Conservation (phyloP, 371 early-diverging fungal genomes). For the Mucor sp. region DNA sequence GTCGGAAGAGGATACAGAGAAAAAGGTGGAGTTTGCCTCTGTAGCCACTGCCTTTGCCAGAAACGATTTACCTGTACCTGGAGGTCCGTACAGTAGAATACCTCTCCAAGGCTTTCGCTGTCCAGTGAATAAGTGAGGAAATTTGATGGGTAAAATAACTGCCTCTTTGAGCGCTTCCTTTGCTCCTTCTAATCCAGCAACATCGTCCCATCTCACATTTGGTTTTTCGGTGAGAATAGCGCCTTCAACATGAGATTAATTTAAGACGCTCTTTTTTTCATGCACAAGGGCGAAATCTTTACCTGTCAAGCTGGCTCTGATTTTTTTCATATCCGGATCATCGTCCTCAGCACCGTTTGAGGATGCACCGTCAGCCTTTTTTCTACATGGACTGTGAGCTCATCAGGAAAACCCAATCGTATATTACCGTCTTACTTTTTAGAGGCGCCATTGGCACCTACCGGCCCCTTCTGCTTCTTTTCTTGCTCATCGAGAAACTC, state of each 20-base stretch:
- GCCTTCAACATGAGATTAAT: conserved; percentile 19
- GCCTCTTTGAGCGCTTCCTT: conserved; percentile 99
- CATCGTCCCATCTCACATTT: conserved; percentile 95
- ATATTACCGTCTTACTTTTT: conserved; percentile 50
- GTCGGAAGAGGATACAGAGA: conserved; percentile 94
- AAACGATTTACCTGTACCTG: conserved; percentile 98
- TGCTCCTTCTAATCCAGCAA: conserved; percentile 97
- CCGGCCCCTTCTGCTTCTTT: conserved; percentile 65
- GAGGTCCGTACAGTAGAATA: conserved; percentile 97
- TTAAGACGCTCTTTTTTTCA: background rate
- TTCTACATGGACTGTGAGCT: conserved; percentile 3
- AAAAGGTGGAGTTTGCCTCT: conserved; percentile 94
- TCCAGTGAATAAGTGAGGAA: conserved; percentile 94
- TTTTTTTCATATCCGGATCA: conserved; percentile 90
- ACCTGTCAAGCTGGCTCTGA: conserved; percentile 69
- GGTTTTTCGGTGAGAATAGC: conserved; percentile 95
- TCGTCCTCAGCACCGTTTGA: conserved; percentile 51
- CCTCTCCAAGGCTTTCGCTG: conserved; percentile 97
- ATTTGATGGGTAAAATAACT: conserved; percentile 97
- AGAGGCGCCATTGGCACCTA: conserved; percentile 45
- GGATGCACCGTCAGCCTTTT: conserved; percentile 22
- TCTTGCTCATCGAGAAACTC: conserved; percentile 69
- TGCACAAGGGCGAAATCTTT: background rate
- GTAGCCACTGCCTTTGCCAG: conserved; percentile 98
- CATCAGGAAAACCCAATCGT: conserved; percentile 21